phyloP scores from a whole-genome alignment of 148 eudicot species.

The Vaccinium myrtillus region DNA sequence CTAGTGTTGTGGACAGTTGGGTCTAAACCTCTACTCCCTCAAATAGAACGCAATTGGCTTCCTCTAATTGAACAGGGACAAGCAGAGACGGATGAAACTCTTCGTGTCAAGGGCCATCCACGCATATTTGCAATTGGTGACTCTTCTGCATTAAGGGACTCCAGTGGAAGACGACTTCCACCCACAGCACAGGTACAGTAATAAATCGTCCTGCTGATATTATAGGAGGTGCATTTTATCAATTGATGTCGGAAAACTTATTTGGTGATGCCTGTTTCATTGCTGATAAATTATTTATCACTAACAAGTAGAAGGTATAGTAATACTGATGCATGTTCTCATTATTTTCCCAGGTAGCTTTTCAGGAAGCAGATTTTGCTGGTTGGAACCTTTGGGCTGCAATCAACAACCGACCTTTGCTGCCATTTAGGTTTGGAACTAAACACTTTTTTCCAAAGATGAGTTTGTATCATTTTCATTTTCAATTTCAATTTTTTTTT shows the following conservation, averaged over 20 bases:
- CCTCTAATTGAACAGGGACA: constrained; percentile 90
- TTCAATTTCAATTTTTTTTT: neutral
- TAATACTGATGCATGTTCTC: neutral
- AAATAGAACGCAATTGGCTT: constrained; percentile 58
- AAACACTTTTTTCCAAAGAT: constrained; percentile 4
- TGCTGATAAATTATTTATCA: neutral
- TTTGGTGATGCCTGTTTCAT: neutral
- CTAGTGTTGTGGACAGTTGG: constrained; percentile 96
- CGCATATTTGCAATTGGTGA: constrained; percentile 93
- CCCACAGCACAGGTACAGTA: constrained; percentile 83
- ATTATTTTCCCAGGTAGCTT: constrained; percentile 68
- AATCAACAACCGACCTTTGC: constrained; percentile 79
- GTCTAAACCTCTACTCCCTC: constrained; percentile 73
- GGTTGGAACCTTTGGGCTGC: constrained; percentile 99
- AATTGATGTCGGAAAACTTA: neutral
- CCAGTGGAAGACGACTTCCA: constrained; percentile 82
- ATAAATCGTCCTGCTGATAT: neutral
- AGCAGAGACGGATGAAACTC: constrained; percentile 94
- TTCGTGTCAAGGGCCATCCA: constrained; percentile 90
- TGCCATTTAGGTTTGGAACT: constrained; percentile 80
- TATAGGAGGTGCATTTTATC: neutral
- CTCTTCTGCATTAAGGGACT: constrained; percentile 79
- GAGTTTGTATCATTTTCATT: neutral
- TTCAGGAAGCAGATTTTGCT: constrained; percentile 94
- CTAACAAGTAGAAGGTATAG: neutral